These are phyloP conservation scores for Pistacia vera DNA, from an alignment of 345 rosid genomes.

Conservation along the genomic window DNA sequence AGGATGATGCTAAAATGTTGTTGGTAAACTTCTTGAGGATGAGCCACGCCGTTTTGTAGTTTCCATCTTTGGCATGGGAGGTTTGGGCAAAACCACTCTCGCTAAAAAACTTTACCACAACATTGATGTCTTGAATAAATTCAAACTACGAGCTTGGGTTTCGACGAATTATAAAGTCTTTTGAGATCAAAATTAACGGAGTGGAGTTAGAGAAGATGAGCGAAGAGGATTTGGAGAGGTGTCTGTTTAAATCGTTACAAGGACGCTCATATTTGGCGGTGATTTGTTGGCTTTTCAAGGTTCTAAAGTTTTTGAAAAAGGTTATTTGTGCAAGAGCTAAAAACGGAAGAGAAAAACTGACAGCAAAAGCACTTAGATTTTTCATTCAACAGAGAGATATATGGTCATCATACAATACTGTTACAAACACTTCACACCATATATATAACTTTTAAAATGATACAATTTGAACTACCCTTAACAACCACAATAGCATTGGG, in stretches of 20 bases:
- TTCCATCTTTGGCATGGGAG: conserved; percentile 32
- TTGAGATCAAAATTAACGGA: neutral
- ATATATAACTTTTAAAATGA: no score
- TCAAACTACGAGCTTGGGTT: conserved; percentile 14
- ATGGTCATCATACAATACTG: no score
- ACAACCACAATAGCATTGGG: no score
- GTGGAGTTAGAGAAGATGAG: neutral
- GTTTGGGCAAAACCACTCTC: conserved; percentile 31
- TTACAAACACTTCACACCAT: no score
- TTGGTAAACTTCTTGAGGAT: conserved; percentile 16
- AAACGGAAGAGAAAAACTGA: no score
- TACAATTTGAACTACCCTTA: no score
- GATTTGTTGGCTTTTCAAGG: neutral
- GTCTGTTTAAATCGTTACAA: no score
- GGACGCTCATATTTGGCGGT: neutral
- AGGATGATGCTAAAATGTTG: conserved; percentile 1
- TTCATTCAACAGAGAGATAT: no score
- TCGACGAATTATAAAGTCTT: neutral
- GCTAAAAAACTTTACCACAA: conserved; percentile 25
- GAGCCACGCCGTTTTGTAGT: conserved; percentile 4
- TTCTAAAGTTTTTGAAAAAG: no score
- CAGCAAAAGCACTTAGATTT: no score
- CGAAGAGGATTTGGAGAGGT: neutral
- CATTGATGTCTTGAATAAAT: conserved; percentile 4
- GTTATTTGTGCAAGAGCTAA: no score